These are phyloP conservation scores for Adansonia grandidieri DNA, from an alignment of 441 rosid species.

Conservation along the genomic window DNA sequence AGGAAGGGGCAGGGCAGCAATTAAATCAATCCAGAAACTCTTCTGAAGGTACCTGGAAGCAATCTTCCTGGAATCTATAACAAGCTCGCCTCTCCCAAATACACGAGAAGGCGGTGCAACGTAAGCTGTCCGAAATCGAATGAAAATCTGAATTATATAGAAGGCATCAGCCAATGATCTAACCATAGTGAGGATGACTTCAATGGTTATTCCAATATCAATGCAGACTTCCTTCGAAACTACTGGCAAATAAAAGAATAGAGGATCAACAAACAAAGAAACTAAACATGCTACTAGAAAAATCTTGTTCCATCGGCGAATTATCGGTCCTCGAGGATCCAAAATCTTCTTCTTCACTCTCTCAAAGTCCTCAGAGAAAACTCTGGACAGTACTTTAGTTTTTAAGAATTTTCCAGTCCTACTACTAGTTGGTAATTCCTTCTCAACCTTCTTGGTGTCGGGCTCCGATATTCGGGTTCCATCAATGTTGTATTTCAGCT, in stretches of 20 bases:
- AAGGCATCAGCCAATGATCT: constrained; percentile 78
- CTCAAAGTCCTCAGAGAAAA: constrained; percentile 81
- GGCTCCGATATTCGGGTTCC: constrained; percentile 50
- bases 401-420: constrained; percentile 49
- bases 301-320: constrained; percentile 76
- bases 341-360: constrained; percentile 61
- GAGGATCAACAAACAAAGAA: constrained; percentile 83
- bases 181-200: constrained; percentile 58
- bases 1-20: constrained; percentile 90
- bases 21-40: constrained; percentile 71
- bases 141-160: constrained; percentile 66
- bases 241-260: constrained; percentile 74
- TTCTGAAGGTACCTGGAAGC: constrained; percentile 59
- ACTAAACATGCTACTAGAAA: constrained; percentile 71
- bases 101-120: constrained; percentile 90
- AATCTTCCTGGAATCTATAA: constrained; percentile 70
- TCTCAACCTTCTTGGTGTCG: constrained; percentile 27
- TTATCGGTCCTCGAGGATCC: constrained; percentile 73
- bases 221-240: constrained; percentile 63
- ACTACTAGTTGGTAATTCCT: constrained; percentile 13
- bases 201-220: constrained; percentile 52
- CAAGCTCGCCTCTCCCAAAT: constrained; percentile 93
- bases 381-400: constrained; percentile 71
- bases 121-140: constrained; percentile 80
- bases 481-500: constrained; percentile 54